Conservation (phyloP, 106 monocot species). For the Dendrobium huoshanense region DNA sequence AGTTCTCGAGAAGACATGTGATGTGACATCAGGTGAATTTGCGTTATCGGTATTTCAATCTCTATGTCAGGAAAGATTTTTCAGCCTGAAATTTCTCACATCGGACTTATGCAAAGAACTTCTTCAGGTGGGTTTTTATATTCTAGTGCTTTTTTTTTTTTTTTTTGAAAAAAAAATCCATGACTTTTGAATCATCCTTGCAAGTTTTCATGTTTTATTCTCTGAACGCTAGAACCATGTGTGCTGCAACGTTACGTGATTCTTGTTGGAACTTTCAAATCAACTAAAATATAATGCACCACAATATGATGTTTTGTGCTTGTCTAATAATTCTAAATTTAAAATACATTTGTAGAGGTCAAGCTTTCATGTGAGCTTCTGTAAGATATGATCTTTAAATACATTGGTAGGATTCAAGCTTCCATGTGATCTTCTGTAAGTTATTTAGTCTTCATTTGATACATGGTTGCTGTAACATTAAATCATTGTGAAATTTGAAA, state of each 20-base stretch:
- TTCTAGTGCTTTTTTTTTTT: not conserved
- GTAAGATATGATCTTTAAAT: not conserved
- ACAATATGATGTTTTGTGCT: not conserved
- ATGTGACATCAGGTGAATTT: constrained; percentile 29
- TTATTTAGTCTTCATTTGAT: not conserved
- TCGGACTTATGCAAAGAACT: constrained; percentile 65
- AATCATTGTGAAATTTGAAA: not conserved
- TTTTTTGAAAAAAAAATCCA: not conserved
- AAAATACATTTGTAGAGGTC: not conserved
- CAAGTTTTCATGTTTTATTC: not conserved
- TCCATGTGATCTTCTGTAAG: not conserved
- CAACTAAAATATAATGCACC: not conserved
- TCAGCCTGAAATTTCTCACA: constrained; percentile 46
- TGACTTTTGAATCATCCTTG: not conserved
- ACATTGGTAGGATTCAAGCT: not conserved
- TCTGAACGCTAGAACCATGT: not conserved
- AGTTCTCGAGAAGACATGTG: constrained; percentile 17
- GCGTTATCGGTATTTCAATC: constrained; percentile 44
- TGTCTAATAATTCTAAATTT: not conserved
- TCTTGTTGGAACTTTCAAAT: not conserved
- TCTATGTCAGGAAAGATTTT: constrained; percentile 57
- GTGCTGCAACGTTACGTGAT: not conserved
- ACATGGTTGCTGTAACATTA: not conserved
- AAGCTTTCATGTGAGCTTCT: not conserved
- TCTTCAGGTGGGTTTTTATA: constrained; percentile 52